Evolutionary conservation across 176 grass and related monocot genomes (phyloP).

Genomic region (Avena atlantica): DNA sequence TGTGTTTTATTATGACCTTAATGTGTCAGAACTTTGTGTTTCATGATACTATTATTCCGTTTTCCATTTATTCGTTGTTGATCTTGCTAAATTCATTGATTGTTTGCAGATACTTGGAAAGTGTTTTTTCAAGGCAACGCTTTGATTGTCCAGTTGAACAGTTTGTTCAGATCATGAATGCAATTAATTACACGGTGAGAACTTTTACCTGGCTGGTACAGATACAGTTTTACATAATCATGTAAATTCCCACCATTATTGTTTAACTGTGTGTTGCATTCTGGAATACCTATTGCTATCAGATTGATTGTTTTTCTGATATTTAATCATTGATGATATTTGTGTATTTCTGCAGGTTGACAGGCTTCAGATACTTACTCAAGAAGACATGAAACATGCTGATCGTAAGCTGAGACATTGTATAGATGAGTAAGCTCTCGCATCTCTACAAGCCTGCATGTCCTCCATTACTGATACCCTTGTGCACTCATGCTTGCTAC

Average conservation of each 20-base stretch:
- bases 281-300: neutral
- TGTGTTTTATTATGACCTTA: slow-evolving; percentile 37
- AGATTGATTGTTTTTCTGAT: neutral
- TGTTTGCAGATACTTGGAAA: slow-evolving; percentile 81
- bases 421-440: slow-evolving; percentile 64
- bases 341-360: slow-evolving; percentile 49
- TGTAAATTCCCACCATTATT: slow-evolving; percentile 4
- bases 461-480: neutral
- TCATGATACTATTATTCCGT: slow-evolving; percentile 34
- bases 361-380: slow-evolving; percentile 58
- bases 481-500: neutral
- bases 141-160: slow-evolving; percentile 59
- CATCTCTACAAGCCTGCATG: neutral
- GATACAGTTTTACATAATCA: slow-evolving; percentile 7
- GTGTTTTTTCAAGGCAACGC: slow-evolving; percentile 61
- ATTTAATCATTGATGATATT: slow-evolving; percentile 15
- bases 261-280: neutral
- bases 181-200: slow-evolving; percentile 78
- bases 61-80: neutral
- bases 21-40: neutral
- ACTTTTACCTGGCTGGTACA: neutral
- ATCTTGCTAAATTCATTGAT: slow-evolving; percentile 38
- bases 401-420: slow-evolving; percentile 82
- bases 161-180: slow-evolving; percentile 56
- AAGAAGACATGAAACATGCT: slow-evolving; percentile 67